A percentile compares a stretch with the other conserved stretches of the same genome.
phyloP scores from a whole-genome alignment of 176 grass and related monocot species.

The Melocanna baccifera region DNA sequence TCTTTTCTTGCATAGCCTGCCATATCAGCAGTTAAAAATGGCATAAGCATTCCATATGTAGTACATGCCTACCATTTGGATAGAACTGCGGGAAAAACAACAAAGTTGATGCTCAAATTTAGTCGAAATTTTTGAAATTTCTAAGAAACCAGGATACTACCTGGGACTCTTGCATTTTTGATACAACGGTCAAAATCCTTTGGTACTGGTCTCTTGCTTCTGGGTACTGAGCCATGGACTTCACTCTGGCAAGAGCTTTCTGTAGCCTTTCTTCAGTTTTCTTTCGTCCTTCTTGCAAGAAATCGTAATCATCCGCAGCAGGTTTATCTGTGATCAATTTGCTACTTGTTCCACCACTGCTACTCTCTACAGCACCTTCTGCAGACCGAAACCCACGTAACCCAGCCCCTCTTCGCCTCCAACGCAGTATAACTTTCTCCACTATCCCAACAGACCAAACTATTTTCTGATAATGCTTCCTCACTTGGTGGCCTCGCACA shows the following conservation, averaged over 20 bases:
- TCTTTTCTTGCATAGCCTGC: conserved; percentile 59
- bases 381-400: conserved; percentile 66
- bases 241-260: conserved; percentile 78
- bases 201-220: conserved; percentile 76
- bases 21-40: neutral
- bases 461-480: conserved; percentile 76
- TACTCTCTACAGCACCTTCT: conserved; percentile 31
- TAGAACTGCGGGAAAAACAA: neutral
- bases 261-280: conserved; percentile 65
- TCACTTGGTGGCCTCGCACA: conserved; percentile 73
- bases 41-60: neutral
- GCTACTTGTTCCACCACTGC: conserved; percentile 21
- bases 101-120: neutral
- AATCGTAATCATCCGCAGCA: conserved; percentile 55
- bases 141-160: conserved; percentile 10
- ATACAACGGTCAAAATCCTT: conserved; percentile 66
- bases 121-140: neutral
- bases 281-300: conserved; percentile 57
- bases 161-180: conserved; percentile 79
- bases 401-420: conserved; percentile 72
- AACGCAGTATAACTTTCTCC: conserved; percentile 73
- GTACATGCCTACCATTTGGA: neutral
- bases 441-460: conserved; percentile 72
- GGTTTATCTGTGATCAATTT: conserved; percentile 9
- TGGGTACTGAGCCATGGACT: conserved; percentile 72